These are phyloP conservation scores for Dalbergia cochinchinensis DNA, from an alignment of 306 rosid genomes.

Conservation along the genomic window DNA sequence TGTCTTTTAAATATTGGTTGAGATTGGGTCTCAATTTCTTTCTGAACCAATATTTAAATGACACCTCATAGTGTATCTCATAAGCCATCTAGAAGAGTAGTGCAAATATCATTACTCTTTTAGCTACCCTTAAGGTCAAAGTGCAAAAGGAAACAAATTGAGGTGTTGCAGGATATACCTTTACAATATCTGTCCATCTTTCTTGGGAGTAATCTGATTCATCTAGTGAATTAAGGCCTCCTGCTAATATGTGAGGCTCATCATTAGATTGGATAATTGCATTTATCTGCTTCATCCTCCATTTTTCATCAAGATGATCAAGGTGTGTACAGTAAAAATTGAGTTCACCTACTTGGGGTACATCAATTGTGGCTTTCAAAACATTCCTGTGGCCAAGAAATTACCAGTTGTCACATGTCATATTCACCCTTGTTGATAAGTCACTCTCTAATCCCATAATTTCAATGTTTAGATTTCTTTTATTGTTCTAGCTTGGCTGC, in stretches of 20 bases:
- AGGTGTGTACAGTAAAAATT: conserved; percentile 90
- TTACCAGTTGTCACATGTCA: conserved; percentile 36
- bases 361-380: conserved; percentile 87
- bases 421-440: conserved; percentile 39
- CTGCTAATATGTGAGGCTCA: conserved; percentile 86
- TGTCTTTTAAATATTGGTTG: too few species aligned
- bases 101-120: too few species aligned
- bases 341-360: conserved; percentile 85
- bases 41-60: too few species aligned
- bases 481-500: conserved; percentile 23
- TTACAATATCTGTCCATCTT: conserved; percentile 97
- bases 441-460: conserved; percentile 41
- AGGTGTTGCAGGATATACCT: conserved; percentile 54
- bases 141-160: background rate
- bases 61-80: too few species aligned
- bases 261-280: conserved; percentile 77
- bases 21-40: too few species aligned
- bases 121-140: conserved; percentile 39
- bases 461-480: conserved; percentile 31
- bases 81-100: too few species aligned
- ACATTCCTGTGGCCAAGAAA: conserved; percentile 75
- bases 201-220: conserved; percentile 91
- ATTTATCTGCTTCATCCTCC: conserved; percentile 97
- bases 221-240: conserved; percentile 89
- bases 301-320: conserved; percentile 93